Conservation (phyloP, 495 filamentous ascomycete species). For the Hyaloscypha finlandica region DNA sequence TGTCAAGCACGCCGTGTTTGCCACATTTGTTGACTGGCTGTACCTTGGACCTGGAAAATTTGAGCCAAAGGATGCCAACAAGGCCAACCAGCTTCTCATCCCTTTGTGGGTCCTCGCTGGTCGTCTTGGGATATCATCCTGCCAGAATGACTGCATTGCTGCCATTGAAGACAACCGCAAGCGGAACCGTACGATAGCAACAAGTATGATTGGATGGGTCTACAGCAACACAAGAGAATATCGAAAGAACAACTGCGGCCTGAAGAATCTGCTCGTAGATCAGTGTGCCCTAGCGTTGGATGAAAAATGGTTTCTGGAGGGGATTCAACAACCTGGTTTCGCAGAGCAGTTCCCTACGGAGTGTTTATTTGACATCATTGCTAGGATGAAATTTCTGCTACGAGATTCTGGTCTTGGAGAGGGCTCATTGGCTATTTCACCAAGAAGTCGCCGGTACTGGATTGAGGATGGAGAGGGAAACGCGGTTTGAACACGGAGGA, state of each 20-base stretch:
- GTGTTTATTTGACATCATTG: conserved; percentile 3
- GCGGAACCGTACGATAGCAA: neutral
- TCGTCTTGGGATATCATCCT: neutral
- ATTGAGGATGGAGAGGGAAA: neutral
- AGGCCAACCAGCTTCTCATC: neutral
- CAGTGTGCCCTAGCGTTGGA: conserved; percentile 18
- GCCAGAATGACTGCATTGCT: conserved; percentile 18
- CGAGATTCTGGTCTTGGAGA: neutral
- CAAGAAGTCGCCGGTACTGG: neutral
- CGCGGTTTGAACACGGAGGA: neutral
- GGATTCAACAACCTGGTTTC: neutral
- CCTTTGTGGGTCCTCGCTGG: conserved; percentile 20
- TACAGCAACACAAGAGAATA: conserved; percentile 14
- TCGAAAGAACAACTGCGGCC: neutral
- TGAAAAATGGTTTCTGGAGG: conserved; percentile 10
- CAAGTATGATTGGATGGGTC: conserved; percentile 10
- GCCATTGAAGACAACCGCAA: conserved; percentile 1
- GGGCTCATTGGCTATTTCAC: neutral
- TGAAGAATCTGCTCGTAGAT: conserved; percentile 18
- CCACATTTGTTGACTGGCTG: conserved; percentile 11
- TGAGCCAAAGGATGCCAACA: neutral
- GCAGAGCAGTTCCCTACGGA: conserved; percentile 1
- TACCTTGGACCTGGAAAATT: neutral
- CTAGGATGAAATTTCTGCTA: neutral
- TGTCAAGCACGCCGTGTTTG: neutral